Base-by-base conservation (phyloP, 148 eudicot species). In the Silene uniflora region DNA sequence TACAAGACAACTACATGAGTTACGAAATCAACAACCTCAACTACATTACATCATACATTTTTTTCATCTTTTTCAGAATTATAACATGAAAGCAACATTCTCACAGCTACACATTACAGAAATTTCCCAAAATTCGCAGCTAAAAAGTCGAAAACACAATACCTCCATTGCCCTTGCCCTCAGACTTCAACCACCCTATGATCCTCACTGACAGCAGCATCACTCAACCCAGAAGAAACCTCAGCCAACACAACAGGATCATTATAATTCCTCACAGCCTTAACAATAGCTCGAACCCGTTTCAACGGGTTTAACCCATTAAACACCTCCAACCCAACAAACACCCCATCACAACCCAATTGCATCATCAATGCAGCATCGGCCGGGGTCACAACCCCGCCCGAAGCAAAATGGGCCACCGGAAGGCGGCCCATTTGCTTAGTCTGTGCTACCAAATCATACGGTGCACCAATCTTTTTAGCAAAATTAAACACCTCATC, bases 291-390 rank as follows among this genome's bases (percentile, higher is more conserved):
- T 54, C 95, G 75, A 4, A 87, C 90, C 27, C 90, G 78, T 42
- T 84, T 84, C 32, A 78, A 84, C 6, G 98, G 97, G 27, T 90
- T 88, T 10, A 73, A 24, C 76, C 89, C 86, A 21, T 83, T 78
- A 61, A 90, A 91, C 62, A 94, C 82, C 49, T 91, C 93, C 0
- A 82, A 68, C 3, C 93, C 97, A 3, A 94, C 77, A 23, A 90
- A 91, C 81, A 94, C 98, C 47, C 98, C 98, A 69, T 94, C 97
- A 75, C 98, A 91, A 0, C 98, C 97, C 73, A 94, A 75, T 67
- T 90, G 98, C 97, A 91, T 90, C 97, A 91, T 90, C 35, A 94
- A 61, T 12, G 98, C 98, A 0, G 85, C 98, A 60, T 94, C 98
- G 0, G 97, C 96, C 16, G 96, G 90, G 7, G 97, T 89, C 46